Base-by-base conservation (phyloP, 2,329 filamentous ascomycete genomes). In the Ampelomyces quisqualis region DNA sequence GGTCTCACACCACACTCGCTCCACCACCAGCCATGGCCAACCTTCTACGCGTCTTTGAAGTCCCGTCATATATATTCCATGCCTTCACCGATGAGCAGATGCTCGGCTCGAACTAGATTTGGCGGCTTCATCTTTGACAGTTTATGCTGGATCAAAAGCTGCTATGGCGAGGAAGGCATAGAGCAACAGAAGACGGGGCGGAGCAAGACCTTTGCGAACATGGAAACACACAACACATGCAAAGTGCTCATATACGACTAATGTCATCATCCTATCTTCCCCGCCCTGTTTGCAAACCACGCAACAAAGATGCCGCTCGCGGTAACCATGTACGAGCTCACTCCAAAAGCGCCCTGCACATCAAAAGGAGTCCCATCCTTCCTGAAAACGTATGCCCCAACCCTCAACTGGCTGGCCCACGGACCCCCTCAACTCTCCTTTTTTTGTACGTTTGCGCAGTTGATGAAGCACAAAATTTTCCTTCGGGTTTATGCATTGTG, bases 341-440 rank as follows among this genome's bases (percentile, higher is more conserved):
- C 43, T 4, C 54, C 49, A 43, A 55, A 57, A 13, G 51, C 54
- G 3, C 49, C 47, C 15, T 57, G 56, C 2, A 57, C 28, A 38
- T 59, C 54, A 40, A 45, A n/a, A n/a, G n/a, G n/a, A 30, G 21
- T 56, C 43, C 52, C 45, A 52, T 0, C 44, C 44, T 35, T 59
- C 56, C 28, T 45, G 23, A 18, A 52, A 57, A 23, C 53, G 45
- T 1, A 59, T 47, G 2, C 56, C 54, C 54, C 54, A 59, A 10
- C 54, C 52, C 26, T 55, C 48, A 5, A 43, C 49, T 8, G 51
- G 53, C 18, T 50, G 24, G 1, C 40, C 36, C 6, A 33, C 19
- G 9, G 38, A 31, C 3, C 33, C 47, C 3, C 37, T 14, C 8
- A 59, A 28, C 23, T 47, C 38, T 1, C 56, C 48, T 18, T 32